A percentile compares a stretch with the other conserved stretches of the same genome.
Evolutionary conservation across 1,284 basidiomycete genomes (phyloP).

Genomic region (Takashimella koratensis): DNA sequence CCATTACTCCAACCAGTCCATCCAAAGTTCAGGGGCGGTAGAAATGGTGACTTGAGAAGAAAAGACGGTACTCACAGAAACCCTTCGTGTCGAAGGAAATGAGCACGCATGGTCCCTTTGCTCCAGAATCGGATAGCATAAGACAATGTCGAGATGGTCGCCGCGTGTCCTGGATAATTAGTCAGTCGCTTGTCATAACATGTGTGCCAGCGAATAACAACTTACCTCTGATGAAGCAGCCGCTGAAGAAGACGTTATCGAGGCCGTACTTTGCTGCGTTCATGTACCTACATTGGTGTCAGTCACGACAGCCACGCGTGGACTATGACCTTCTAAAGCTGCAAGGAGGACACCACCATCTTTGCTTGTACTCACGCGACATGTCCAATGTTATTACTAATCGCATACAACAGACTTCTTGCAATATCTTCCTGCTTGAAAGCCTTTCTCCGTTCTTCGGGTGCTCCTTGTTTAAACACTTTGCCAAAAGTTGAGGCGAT

Average conservation of each 20-base stretch:
- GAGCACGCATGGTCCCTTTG: slow-evolving; percentile 92
- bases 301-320: no score
- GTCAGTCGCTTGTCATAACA: no score
- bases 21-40: neutral
- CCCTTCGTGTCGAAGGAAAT: slow-evolving; percentile 96
- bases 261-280: slow-evolving; percentile 98
- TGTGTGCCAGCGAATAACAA: no score
- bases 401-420: slow-evolving; percentile 87
- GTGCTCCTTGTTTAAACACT: slow-evolving; percentile 77
- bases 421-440: slow-evolving; percentile 94
- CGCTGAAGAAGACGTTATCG: slow-evolving; percentile 97
- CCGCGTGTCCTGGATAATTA: slow-evolving; percentile 85
- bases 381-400: slow-evolving; percentile 99
- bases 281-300: slow-evolving; percentile 85
- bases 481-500: slow-evolving; percentile 99
- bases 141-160: slow-evolving; percentile 94
- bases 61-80: no score
- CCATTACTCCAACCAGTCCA: neutral
- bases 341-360: no score
- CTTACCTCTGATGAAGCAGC: slow-evolving; percentile 95
- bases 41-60: slow-evolving; percentile 8
- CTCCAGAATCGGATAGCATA: slow-evolving; percentile 99
- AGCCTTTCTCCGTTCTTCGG: slow-evolving; percentile 55
- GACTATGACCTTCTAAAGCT: no score
- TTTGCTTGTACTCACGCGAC: slow-evolving; percentile 89